A percentile compares a stretch with the other conserved stretches of the same genome.
Evolutionary conservation across 2,329 filamentous ascomycete species (phyloP).

Genomic region (Claviceps sorghi): DNA sequence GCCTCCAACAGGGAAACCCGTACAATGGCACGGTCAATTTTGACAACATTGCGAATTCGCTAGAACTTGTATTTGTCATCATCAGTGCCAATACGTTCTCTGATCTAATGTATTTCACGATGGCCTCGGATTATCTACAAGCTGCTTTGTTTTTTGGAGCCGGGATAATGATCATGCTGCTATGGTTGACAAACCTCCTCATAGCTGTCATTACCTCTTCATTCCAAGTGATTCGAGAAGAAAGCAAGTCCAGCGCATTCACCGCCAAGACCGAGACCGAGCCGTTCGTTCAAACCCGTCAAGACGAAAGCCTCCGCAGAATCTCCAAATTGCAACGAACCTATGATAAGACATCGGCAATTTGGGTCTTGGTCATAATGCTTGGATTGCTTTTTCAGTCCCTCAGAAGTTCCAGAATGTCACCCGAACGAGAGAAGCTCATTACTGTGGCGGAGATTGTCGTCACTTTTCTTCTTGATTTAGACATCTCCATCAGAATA

Average conservation of each 20-base stretch:
- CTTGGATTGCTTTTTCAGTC: conserved; percentile 70
- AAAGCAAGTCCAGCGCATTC: conserved; percentile 88
- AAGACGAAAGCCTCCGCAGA: conserved; percentile 23
- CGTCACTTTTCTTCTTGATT: conserved; percentile 62
- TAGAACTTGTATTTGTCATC: conserved; percentile 91
- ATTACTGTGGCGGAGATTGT: conserved; percentile 60
- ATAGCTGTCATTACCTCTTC: conserved; percentile 98
- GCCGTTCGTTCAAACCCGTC: conserved; percentile 19
- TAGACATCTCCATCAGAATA: conserved; percentile 74
- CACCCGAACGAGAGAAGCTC: conserved; percentile 39
- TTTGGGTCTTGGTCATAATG: conserved; percentile 72
- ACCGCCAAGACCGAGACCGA: conserved; percentile 59
- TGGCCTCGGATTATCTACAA: conserved; percentile 78
- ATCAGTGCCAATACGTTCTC: conserved; percentile 98
- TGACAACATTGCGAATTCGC: conserved; percentile 81
- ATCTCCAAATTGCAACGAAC: conserved; percentile 46
- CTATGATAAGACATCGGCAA: conserved; percentile 56
- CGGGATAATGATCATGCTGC: conserved; percentile 76
- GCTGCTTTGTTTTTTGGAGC: conserved; percentile 64
- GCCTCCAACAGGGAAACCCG: conserved; percentile 65
- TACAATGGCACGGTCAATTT: conserved; percentile 81
- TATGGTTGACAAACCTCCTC: conserved; percentile 89
- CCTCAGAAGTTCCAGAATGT: conserved; percentile 64
- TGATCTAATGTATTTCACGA: conserved; percentile 86
- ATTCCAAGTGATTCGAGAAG: conserved; percentile 95